Evolutionary conservation across 1,284 basidiomycete species (phyloP), one percentile per base, ranked within the genome.

Genomic region (Mycosarcoma maydis): DNA sequence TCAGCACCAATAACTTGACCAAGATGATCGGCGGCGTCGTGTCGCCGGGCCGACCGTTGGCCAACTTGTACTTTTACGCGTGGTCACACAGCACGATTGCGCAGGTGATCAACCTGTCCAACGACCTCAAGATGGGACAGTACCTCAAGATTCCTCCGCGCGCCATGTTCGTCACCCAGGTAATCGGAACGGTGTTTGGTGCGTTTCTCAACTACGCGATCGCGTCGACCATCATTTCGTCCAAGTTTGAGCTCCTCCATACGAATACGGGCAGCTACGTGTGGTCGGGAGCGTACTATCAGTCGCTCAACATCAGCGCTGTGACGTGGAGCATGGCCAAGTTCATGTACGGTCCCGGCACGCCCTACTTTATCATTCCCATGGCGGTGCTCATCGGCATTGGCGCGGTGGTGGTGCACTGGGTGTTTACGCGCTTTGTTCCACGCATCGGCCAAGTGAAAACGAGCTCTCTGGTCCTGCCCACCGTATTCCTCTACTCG

Each of bases 121-220:
- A 55, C 41, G 57, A 69, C 30, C 68, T 75, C 24, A 75, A 75
- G 43, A 43, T 76, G 33, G 74, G 66, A 1, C 72, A 75, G 22
- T 77, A 62, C 24, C 27, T 76, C 38, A 82, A 82, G 53, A 70
- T 82, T 23, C 42, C 66, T 0, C 71, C 45, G 4, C 55, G 62
- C 3, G 32, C 46, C 36, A 68, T 72, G 52, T 72, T 75, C 40
- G 27, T 60, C 36, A 57, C 61, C 6, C 73, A 76, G 22, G 36
- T 66, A 11, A 47, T 58, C 13, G 60, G 51, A 10, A 61, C 59
- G n/a, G 38, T 75, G 10, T 49, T 72, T 14, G 73, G 72, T 9
- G 60, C 61, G 0, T 57, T 52, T 19, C 19, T 76, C 37, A 75
- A 75, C 54, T 76, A 75, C 30, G 42, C 53, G 16, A 47, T 76